phyloP scores from a whole-genome alignment of 1,284 basidiomycete species.

The Pisolithus thermaeus region DNA sequence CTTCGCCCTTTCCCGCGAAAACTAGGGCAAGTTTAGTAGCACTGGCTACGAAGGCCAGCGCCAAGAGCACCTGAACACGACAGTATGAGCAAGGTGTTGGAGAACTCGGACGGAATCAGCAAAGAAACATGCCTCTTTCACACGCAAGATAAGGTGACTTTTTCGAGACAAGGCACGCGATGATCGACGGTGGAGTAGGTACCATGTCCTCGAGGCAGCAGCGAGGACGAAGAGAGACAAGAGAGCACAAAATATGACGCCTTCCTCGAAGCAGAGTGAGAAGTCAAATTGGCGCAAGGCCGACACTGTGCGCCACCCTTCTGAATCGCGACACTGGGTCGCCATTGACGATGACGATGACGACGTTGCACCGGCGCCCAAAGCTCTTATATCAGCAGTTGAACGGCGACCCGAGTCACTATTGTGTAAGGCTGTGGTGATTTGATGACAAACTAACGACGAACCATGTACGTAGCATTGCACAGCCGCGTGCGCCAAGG shows the following conservation, averaged over 20 bases:
- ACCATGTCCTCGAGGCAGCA: conserved; percentile 34
- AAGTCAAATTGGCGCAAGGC: conserved; percentile 66
- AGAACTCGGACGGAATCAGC: conserved; percentile 1
- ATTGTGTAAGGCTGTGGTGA: too few species aligned
- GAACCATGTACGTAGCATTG: too few species aligned
- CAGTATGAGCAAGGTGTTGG: too few species aligned
- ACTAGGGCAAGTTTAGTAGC: conserved; percentile 33
- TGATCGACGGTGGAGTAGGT: conserved; percentile 23
- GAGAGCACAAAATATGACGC: conserved; percentile 51
- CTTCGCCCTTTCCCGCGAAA: conserved; percentile 30
- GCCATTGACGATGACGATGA: conserved; percentile 29
- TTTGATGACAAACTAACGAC: too few species aligned
- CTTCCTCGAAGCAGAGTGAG: conserved; percentile 82
- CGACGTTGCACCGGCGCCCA: neutral
- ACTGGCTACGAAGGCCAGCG: conserved; percentile 38
- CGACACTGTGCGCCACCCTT: conserved; percentile 67
- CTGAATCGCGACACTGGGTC: conserved; percentile 39
- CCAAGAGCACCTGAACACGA: conserved; percentile 38
- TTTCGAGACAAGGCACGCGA: conserved; percentile 28
- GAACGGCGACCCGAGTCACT: neutral
- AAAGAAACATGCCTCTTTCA: conserved; percentile 54
- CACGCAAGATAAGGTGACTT: conserved; percentile 46
- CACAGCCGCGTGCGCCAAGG: too few species aligned
- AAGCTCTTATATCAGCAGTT: neutral
- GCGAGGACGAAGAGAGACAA: conserved; percentile 45